Evolutionary conservation across 306 rosid species (phyloP), one percentile per base, ranked within the genome.

Genomic region (Trifolium repens): DNA sequence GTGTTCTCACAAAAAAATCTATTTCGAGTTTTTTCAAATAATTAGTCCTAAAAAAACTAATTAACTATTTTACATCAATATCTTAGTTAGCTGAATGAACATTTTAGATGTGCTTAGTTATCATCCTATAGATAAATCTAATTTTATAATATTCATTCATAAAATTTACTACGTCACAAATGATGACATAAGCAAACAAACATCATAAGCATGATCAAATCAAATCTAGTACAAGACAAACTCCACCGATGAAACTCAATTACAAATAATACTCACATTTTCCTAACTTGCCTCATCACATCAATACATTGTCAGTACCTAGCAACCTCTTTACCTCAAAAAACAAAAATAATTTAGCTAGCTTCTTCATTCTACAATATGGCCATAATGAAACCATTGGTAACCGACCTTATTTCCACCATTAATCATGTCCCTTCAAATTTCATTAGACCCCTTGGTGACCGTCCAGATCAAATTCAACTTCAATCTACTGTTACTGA

Each of bases 331-430:
- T 30, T 3, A 30, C 34, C 34, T 30, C 5, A 30, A 30, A 30
- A 30, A 30, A 30, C 3, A 3, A 30, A 30, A 30, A 30, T 3
- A 30, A 47, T 6, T 8, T 47, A 47, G 16, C 53, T 47, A n/a
- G 11, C 12, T 52, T 40, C 42, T 22, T 40, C 26, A 1, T 63
- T 66, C 30, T 66, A 9, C 15, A 50, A 79, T 70, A 55, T 55
- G 80, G 53, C 61, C 67, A 15, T 67, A 32, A 14, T 14, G 11
- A 79, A 65, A 58, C 68, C 69, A 13, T 40, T 84, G 0, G 11
- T 84, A 72, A 35, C 87, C 4, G 87, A 84, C 67, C 32, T 77
- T 5, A 72, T 71, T 47, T 47, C 76, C 54, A 66, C 76, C 1
- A 11, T 77, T 2, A 67, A 57, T 39, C 76, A 15, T 13, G 82